Conservation (phyloP, 1,284 basidiomycete species). For the Binderoboletus segoi region DNA sequence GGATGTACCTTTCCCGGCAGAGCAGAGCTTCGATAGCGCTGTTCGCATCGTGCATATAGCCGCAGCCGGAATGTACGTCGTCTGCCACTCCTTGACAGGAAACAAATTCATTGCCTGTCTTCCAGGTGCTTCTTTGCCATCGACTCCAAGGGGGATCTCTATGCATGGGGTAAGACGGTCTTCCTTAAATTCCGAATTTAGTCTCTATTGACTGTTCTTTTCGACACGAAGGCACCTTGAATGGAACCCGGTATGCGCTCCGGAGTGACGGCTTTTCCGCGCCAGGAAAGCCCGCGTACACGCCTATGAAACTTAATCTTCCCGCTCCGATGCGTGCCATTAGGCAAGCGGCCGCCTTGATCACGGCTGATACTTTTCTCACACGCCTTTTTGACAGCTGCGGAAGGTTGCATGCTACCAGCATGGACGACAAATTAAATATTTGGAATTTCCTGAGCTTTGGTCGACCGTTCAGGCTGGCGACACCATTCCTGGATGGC, state of each 20-base stretch:
- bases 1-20: conserved; percentile 63
- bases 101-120: conserved; percentile 3
- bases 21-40: conserved; percentile 53
- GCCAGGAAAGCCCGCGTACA: conserved; percentile 48
- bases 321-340: conserved; percentile 59
- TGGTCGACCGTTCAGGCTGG: conserved; percentile 71
- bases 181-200: neutral
- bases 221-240: conserved; percentile 54
- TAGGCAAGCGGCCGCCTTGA: conserved; percentile 46
- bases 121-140: conserved; percentile 79
- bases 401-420: conserved; percentile 71
- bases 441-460: conserved; percentile 77
- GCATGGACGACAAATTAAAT: conserved; percentile 56
- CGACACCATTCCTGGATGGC: conserved; percentile 51
- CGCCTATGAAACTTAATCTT: conserved; percentile 58
- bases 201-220: conserved; percentile 7
- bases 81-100: neutral
- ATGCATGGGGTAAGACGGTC: conserved; percentile 75
- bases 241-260: conserved; percentile 49
- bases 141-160: conserved; percentile 71
- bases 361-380: conserved; percentile 10
- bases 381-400: conserved; percentile 49
- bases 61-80: conserved; percentile 77
- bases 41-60: conserved; percentile 72
- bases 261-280: conserved; percentile 59